Evolutionary conservation across 2,329 filamentous ascomycete species (phyloP), one percentile per base, ranked within the genome.

Genomic region (Talaromyces sp.): DNA sequence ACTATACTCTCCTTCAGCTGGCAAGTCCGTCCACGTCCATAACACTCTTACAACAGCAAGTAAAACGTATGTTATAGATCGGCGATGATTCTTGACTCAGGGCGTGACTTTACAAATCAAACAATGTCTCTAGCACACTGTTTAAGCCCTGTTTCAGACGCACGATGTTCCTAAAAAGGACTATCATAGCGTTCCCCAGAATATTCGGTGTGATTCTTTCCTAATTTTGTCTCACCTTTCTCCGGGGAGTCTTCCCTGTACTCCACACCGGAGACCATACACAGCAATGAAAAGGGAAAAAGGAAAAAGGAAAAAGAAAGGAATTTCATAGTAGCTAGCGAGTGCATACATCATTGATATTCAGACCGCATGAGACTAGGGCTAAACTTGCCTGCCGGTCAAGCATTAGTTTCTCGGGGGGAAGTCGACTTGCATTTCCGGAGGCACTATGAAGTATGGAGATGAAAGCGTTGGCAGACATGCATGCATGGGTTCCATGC

Each of bases 401-500:
- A 57, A 35, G 50, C 64, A 62, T 66, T 66, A 66, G 64, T 50
- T 39, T 31, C 54, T 62, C 64, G 64, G 64, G 64, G 64, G 64
- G 64, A 66, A 66, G 52, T 54, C 54, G 37, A 54, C 60, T 37
- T 66, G 64, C 64, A 66, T 62, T 58, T 45, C 64, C 64, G 64
- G 43, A 43, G 1, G 27, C 27, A 31, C 27, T 31, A 6, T 22
- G 31, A 49, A 59, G 22, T 64, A 58, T 50, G 54, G 27, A 37
- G 35, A 39, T 50, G 25, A 27, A 33, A 39, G 11, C 17, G 35
- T 22, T 27, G 22, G 35, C 25, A 63, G 52, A 47, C 31, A 54
- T 31, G 47, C 47, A 49, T 47, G 57, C 43, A 54, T 61, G 25
- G 13, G 45, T 31, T 25, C 15, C 25, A 62, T 50, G 47, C 59